phyloP scores from a whole-genome alignment of 345 rosid species.

The Arabis hirsuta region DNA sequence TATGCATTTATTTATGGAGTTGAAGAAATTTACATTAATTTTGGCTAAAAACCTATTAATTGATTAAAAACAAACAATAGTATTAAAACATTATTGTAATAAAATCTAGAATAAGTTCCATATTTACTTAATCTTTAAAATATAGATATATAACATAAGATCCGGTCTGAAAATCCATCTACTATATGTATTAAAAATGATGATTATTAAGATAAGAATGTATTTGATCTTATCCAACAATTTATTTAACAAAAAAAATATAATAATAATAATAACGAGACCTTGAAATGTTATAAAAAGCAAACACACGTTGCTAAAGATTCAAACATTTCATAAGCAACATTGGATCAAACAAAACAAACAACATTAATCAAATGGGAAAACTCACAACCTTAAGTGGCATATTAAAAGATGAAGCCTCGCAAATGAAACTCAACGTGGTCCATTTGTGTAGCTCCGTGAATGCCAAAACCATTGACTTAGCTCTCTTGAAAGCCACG shows the following conservation, averaged over 20 bases:
- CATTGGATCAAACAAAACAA: background rate
- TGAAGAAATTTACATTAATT: background rate
- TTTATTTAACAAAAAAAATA: background rate
- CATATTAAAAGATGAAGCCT: slow-evolving; percentile 29
- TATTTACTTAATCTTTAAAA: background rate
- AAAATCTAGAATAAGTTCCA: background rate
- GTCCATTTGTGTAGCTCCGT: slow-evolving; percentile 32
- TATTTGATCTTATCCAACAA: background rate
- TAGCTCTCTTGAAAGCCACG: slow-evolving; percentile 41
- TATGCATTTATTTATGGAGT: background rate
- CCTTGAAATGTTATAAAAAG: background rate
- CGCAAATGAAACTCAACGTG: slow-evolving; percentile 35
- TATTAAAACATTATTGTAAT: background rate
- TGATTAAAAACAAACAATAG: background rate
- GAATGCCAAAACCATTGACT: slow-evolving; percentile 27
- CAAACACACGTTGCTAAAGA: slow-evolving; percentile 10
- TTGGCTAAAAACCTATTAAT: background rate
- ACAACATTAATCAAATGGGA: slow-evolving; percentile 21
- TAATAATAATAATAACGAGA: background rate
- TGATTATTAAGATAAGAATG: background rate
- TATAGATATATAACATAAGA: background rate
- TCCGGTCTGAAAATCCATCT: background rate
- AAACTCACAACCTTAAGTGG: slow-evolving; percentile 21
- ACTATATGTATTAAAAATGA: background rate
- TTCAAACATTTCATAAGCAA: background rate